phyloP scores from a whole-genome alignment of 78 protist species.

The Pelomyxa schiedti region DNA sequence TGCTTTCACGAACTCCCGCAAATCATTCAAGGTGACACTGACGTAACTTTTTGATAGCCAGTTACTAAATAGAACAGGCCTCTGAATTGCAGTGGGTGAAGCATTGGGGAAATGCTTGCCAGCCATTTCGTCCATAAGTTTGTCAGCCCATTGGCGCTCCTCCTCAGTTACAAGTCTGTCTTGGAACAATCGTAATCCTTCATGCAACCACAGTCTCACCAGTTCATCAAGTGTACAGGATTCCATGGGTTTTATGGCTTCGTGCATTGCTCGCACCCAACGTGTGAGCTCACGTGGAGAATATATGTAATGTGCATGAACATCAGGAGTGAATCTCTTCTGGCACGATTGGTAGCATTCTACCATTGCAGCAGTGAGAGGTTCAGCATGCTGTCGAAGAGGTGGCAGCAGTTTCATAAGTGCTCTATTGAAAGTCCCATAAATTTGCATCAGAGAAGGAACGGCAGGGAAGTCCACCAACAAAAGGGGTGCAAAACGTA shows the following conservation, averaged over 20 bases:
- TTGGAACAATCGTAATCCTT: conserved; percentile 89
- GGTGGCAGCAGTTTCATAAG: conserved; percentile 55
- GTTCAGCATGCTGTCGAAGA: conserved; percentile 49
- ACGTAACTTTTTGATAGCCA: conserved; percentile 73
- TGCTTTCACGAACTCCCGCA: conserved; percentile 71
- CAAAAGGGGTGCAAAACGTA: conserved; percentile 84
- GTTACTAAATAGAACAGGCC: conserved; percentile 85
- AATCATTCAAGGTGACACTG: conserved; percentile 49
- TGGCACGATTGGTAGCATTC: conserved; percentile 72
- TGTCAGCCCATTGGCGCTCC: conserved; percentile 79
- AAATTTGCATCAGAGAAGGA: conserved; percentile 80
- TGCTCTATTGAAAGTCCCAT: conserved; percentile 92
- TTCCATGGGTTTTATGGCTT: conserved; percentile 44
- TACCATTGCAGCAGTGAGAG: conserved; percentile 90
- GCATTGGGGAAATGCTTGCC: conserved; percentile 56
- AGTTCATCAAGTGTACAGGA: conserved; percentile 53
- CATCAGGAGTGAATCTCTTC: conserved; percentile 75
- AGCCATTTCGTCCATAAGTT: conserved; percentile 42
- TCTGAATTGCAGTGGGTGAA: conserved; percentile 32
- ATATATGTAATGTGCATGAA: conserved; percentile 94
- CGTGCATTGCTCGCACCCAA: conserved; percentile 85
- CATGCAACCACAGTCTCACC: conserved; percentile 90
- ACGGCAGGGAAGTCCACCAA: conserved; percentile 93
- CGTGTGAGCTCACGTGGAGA: conserved; percentile 94
- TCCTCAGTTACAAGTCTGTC: conserved; percentile 82